These are phyloP conservation scores for Pulveroboletus sp. DNA, from an alignment of 768 basidiomycete genomes.

Conservation along the genomic window DNA sequence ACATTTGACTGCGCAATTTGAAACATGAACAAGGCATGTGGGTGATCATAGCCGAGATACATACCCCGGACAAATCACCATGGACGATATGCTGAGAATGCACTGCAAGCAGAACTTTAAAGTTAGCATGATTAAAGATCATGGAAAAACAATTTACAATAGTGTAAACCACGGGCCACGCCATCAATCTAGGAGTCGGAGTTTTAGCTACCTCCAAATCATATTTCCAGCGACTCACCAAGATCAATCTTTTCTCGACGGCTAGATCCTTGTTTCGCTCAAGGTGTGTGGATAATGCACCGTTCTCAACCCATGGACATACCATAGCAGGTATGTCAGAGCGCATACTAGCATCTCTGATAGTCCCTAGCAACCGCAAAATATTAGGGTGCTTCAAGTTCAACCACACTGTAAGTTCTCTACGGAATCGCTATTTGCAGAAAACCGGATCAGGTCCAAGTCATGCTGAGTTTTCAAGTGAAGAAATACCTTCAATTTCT, in stretches of 20 bases:
- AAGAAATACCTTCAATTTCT: too few species aligned
- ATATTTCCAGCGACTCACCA: background rate
- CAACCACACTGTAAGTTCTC: background rate
- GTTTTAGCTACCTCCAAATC: background rate
- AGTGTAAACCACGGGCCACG: background rate
- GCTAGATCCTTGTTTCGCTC: background rate
- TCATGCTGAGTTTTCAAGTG: background rate
- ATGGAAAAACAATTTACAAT: background rate
- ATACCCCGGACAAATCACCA: background rate
- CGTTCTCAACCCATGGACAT: background rate
- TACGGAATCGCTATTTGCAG: background rate
- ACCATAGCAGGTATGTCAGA: background rate
- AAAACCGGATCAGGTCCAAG: background rate
- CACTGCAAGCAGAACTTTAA: background rate
- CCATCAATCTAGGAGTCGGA: background rate
- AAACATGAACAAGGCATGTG: background rate
- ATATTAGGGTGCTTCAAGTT: background rate
- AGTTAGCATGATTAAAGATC: too few species aligned
- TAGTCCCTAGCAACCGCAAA: background rate
- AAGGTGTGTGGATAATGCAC: background rate
- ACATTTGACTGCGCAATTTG: conserved; percentile 1
- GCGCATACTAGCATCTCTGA: background rate
- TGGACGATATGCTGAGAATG: background rate
- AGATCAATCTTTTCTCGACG: background rate
- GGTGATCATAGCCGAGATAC: background rate